phyloP scores from a whole-genome alignment of 805 yeast genomes.

The Lipomyces yamanashiensis region DNA sequence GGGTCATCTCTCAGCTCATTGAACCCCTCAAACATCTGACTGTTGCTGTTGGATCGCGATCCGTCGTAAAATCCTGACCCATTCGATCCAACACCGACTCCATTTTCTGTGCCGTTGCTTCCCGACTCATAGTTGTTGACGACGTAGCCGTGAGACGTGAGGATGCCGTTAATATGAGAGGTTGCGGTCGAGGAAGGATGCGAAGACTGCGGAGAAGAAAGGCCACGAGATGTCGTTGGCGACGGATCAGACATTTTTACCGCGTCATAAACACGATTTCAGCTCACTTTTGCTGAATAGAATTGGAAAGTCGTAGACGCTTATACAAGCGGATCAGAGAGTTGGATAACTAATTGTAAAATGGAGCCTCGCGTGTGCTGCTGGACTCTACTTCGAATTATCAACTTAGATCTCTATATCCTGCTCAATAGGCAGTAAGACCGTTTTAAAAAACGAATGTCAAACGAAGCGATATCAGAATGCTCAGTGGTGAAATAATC shows the following conservation, averaged over 20 bases:
- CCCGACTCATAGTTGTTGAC: conserved; percentile 13
- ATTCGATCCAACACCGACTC: neutral
- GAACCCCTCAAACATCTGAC: conserved; percentile 11
- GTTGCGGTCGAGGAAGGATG: conserved; percentile 5
- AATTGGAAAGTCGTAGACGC: neutral
- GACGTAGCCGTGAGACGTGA: conserved; percentile 35
- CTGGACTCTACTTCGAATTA: neutral
- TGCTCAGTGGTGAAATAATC: too few species aligned
- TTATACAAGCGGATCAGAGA: neutral
- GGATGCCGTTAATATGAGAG: conserved; percentile 28
- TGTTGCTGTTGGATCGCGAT: neutral
- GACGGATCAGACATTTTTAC: conserved; percentile 9
- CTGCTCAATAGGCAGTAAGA: neutral
- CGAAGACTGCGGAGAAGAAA: conserved; percentile 5
- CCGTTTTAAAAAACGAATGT: neutral
- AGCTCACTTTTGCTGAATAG: neutral
- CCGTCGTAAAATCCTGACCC: conserved; percentile 8
- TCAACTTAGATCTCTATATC: neutral
- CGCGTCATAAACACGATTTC: conserved; percentile 3
- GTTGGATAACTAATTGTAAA: neutral
- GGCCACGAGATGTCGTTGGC: conserved; percentile 10
- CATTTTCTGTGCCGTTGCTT: conserved; percentile 4
- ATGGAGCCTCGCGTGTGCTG: neutral
- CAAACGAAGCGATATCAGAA: neutral
- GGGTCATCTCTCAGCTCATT: conserved; percentile 34